These are phyloP conservation scores for Tuber calosporum DNA, from an alignment of 495 filamentous ascomycete species.

Conservation along the genomic window DNA sequence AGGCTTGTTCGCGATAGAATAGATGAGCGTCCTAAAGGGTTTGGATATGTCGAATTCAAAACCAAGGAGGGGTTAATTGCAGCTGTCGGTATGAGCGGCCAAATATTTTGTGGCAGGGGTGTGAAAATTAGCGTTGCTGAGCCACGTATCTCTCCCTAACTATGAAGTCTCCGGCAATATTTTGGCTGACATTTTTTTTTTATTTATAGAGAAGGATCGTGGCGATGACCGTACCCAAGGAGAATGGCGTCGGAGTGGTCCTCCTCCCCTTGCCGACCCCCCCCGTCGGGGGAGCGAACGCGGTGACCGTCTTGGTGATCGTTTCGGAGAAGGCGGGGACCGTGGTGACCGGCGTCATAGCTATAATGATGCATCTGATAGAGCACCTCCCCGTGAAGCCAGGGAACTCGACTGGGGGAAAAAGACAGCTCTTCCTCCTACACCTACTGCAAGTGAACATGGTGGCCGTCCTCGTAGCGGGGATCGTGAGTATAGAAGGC, in stretches of 20 bases:
- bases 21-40: constrained; percentile 87
- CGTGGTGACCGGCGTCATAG: constrained; percentile 48
- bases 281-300: constrained; percentile 47
- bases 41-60: constrained; percentile 92
- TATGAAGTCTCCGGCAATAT: neutral
- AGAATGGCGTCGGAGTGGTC: constrained; percentile 87
- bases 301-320: constrained; percentile 50
- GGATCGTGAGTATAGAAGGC: constrained; percentile 49
- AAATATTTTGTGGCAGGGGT: constrained; percentile 72
- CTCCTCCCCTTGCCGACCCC: constrained; percentile 54
- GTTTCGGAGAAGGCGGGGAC: constrained; percentile 49
- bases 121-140: constrained; percentile 84
- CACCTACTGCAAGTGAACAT: constrained; percentile 52
- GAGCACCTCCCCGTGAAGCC: constrained; percentile 44
- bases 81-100: constrained; percentile 72
- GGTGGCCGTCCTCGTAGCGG: constrained; percentile 61
- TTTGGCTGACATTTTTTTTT: constrained; percentile 14
- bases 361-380: constrained; percentile 58
- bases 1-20: constrained; percentile 93
- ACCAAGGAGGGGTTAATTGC: constrained; percentile 84
- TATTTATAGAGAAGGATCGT: constrained; percentile 64
- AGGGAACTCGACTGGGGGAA: constrained; percentile 92
- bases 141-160: constrained; percentile 56
- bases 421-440: constrained; percentile 70
- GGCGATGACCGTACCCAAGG: constrained; percentile 56